These are phyloP conservation scores for Colletotrichum viniferum DNA, from an alignment of 2,329 filamentous ascomycete species.

Conservation along the genomic window DNA sequence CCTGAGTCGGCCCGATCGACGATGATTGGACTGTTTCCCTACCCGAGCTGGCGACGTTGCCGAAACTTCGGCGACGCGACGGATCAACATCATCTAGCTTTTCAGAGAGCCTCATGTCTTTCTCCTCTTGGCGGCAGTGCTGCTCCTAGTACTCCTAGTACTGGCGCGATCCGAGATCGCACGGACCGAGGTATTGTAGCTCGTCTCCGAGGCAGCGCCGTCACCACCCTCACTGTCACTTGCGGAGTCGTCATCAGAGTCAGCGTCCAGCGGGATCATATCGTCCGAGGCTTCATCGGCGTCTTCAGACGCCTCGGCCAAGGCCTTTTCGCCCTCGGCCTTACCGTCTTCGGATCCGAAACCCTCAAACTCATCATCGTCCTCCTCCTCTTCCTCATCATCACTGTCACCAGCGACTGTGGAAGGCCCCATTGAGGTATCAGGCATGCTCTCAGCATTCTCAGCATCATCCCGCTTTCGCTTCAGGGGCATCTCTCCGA, in stretches of 20 bases:
- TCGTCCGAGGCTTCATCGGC: slow-evolving; percentile 13
- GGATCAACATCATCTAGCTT: not conserved
- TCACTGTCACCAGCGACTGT: slow-evolving; percentile 27
- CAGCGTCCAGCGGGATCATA: slow-evolving; percentile 15
- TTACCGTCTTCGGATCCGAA: slow-evolving; percentile 49
- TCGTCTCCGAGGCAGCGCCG: slow-evolving; percentile 15
- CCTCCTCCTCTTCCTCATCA: slow-evolving; percentile 34
- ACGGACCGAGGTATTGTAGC: slow-evolving; percentile 21
- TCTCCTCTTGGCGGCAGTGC: slow-evolving; percentile 18
- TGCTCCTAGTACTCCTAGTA: not conserved
- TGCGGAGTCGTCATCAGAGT: slow-evolving; percentile 20
- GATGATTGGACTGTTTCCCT: not conserved
- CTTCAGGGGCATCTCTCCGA: slow-evolving; percentile 88
- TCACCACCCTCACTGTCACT: slow-evolving; percentile 14
- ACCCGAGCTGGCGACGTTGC: slow-evolving; percentile 1
- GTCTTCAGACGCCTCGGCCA: slow-evolving; percentile 13
- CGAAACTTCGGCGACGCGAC: slow-evolving; percentile 12
- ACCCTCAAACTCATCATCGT: slow-evolving; percentile 49
- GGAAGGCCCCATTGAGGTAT: slow-evolving; percentile 33
- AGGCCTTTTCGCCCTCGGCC: slow-evolving; percentile 29
- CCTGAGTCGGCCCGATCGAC: not conserved
- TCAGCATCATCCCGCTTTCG: slow-evolving; percentile 66
- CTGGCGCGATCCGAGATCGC: slow-evolving; percentile 10
- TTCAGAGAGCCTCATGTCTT: slow-evolving; percentile 9
- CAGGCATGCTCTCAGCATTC: slow-evolving; percentile 47